Conservation (phyloP, 805 yeast genomes). For the Saccharomycopsis olivae region DNA sequence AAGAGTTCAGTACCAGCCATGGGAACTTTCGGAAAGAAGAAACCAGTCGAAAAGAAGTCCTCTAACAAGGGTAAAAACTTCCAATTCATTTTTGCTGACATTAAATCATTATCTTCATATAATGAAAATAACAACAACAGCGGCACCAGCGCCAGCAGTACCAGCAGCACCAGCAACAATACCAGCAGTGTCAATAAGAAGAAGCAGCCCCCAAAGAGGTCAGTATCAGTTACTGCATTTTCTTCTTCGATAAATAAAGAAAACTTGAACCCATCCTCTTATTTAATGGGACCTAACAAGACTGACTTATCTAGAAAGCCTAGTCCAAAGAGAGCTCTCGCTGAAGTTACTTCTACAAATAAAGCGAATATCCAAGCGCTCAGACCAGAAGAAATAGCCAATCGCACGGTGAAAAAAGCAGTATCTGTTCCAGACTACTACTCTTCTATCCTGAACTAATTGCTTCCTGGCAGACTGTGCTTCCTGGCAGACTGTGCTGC, state of each 20-base stretch:
- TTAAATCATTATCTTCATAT: slow-evolving; percentile 7
- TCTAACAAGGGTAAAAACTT: neutral
- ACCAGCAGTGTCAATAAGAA: neutral
- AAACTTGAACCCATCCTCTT: neutral
- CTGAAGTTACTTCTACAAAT: neutral
- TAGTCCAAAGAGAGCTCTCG: neutral
- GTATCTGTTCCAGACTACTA: neutral
- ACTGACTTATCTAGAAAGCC: neutral
- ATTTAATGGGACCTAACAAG: neutral
- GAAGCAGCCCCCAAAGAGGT: neutral
- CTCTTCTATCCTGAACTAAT: too few relatives aligned
- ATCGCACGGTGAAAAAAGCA: neutral
- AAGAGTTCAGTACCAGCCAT: slow-evolving; percentile 14
- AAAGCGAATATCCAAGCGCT: neutral
- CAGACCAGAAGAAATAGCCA: neutral
- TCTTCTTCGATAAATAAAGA: neutral
- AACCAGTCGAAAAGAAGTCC: neutral
- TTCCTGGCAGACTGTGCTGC: too few relatives aligned
- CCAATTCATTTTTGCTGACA: slow-evolving; percentile 15
- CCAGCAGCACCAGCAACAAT: neutral
- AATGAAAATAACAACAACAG: too few relatives aligned
- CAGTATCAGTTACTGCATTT: neutral
- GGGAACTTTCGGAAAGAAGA: slow-evolving; percentile 16
- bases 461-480: too few relatives aligned
- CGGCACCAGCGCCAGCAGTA: too few relatives aligned